Evolutionary conservation across 768 basidiomycete species (phyloP), one percentile per base, ranked within the genome.

Genomic region (Lentinula lateritia): DNA sequence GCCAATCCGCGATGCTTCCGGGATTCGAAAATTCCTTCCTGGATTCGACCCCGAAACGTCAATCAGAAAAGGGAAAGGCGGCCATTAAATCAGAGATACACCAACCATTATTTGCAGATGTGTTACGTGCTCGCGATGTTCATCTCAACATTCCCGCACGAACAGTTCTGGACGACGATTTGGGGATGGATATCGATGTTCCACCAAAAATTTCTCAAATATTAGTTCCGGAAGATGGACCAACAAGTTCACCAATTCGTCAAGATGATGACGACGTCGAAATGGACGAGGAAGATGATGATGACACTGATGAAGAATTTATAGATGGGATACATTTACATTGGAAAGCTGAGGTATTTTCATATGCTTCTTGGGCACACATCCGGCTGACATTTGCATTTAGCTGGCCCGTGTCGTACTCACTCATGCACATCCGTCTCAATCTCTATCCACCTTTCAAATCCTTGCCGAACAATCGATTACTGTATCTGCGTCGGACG

Each of bases 331-430:
- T 76, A 43, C 74, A 74, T 53, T 73, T 80, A 12, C 81, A 83
- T 62, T 83, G 83, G 83, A 80, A 76, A 61, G 74, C 76, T 16
- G 81, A 86, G 77, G 89, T 90, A 7, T 65, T 39, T 18, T 43
- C 9, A 9, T 34, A 15, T 34, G 34, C 23, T 16, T 35, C 66
- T 41, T 66, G 16, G 16, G 18, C 1, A 54, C 12, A 20, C 39
- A 23, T 38, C 2, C 20, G n/a, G 12, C 12, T 56, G 41, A 56
- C 5, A 16, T 20, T 56, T 58, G 10, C 23, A 12, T 41, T 46
- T 64, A 91, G 89, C 72, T 90, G 52, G 83, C 81, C 64, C 78
- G 81, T 45, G 76, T 87, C 34, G 70, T 90, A n/a, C 67, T 90
- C 58, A 83, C 81, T 0, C 89, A 91, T 70, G 74, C 75, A 2